Evolutionary conservation across 768 basidiomycete species (phyloP).

Genomic region (Leccinum longicurvipes): DNA sequence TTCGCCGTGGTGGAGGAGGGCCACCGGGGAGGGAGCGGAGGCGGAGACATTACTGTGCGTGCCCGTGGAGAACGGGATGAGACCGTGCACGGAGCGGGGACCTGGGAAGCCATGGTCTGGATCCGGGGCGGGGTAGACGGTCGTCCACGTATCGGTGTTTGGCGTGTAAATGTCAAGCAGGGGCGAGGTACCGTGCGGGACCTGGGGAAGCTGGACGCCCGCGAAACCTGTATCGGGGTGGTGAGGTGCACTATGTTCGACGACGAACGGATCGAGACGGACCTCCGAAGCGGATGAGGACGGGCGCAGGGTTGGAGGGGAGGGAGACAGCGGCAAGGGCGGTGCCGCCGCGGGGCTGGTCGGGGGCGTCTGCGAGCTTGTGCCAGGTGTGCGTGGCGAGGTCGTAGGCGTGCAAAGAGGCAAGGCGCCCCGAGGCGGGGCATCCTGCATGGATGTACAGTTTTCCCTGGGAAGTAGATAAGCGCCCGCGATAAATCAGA

Average conservation of each 20-base stretch:
- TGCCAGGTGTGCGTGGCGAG: constrained; percentile 29
- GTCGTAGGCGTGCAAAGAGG: constrained; percentile 35
- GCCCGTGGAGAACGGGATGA: constrained; percentile 21
- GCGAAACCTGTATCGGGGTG: constrained; percentile 28
- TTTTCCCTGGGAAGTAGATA: constrained; percentile 19
- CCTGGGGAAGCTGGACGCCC: constrained; percentile 34
- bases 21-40: constrained; percentile 17
- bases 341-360: constrained; percentile 39
- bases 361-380: constrained; percentile 35
- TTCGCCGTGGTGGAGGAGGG: constrained; percentile 38
- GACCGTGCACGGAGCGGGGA: constrained; percentile 35
- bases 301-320: constrained; percentile 10
- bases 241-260: not conserved
- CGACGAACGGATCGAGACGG: not conserved
- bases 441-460: constrained; percentile 43
- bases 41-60: not conserved
- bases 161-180: constrained; percentile 36
- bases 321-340: constrained; percentile 31
- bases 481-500: not conserved
- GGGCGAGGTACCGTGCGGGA: constrained; percentile 7
- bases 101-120: constrained; percentile 30
- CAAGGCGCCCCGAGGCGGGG: constrained; percentile 35
- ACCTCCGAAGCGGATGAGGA: constrained; percentile 40
- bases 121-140: constrained; percentile 24
- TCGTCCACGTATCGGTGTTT: constrained; percentile 20